Evolutionary conservation across 1,139 yeast species (phyloP).

Genomic region (Nakaseomyces uthaithaninus): DNA sequence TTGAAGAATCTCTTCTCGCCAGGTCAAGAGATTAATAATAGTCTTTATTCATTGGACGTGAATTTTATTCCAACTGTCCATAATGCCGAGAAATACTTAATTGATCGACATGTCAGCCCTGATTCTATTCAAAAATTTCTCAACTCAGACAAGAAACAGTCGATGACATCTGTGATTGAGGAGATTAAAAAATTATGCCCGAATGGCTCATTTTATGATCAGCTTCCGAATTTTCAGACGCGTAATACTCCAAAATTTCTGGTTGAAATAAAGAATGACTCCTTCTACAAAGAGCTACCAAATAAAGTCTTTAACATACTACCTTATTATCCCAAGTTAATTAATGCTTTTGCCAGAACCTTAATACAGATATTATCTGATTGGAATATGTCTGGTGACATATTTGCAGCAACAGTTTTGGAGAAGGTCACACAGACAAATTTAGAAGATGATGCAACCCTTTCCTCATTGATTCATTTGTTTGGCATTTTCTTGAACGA

Average conservation of each 20-base stretch:
- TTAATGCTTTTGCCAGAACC: slow-evolving; percentile 44
- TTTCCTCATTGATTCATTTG: slow-evolving; percentile 42
- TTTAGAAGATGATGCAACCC: slow-evolving; percentile 27
- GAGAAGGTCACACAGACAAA: slow-evolving; percentile 35
- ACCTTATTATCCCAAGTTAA: slow-evolving; percentile 44
- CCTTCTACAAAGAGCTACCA: slow-evolving; percentile 30
- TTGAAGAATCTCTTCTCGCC: slow-evolving; percentile 23
- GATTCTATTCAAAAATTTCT: slow-evolving; percentile 18
- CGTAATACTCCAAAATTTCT: slow-evolving; percentile 35
- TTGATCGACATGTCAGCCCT: slow-evolving; percentile 20
- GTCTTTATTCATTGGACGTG: slow-evolving; percentile 41
- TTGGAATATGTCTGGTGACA: slow-evolving; percentile 19
- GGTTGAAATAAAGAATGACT: slow-evolving; percentile 33
- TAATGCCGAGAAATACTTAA: slow-evolving; percentile 18
- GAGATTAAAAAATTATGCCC: neutral
- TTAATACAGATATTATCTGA: slow-evolving; percentile 32
- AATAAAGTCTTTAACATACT: slow-evolving; percentile 44
- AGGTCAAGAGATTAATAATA: slow-evolving; percentile 30
- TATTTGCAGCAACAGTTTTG: slow-evolving; percentile 32
- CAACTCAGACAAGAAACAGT: slow-evolving; percentile 14
- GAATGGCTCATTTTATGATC: slow-evolving; percentile 17
- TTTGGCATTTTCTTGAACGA: slow-evolving; percentile 40
- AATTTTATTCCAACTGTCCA: slow-evolving; percentile 24
- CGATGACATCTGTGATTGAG: neutral
- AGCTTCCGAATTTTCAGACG: neutral